Evolutionary conservation across 768 basidiomycete genomes (phyloP).

Genomic region (Mycena olivaceomarginata): DNA sequence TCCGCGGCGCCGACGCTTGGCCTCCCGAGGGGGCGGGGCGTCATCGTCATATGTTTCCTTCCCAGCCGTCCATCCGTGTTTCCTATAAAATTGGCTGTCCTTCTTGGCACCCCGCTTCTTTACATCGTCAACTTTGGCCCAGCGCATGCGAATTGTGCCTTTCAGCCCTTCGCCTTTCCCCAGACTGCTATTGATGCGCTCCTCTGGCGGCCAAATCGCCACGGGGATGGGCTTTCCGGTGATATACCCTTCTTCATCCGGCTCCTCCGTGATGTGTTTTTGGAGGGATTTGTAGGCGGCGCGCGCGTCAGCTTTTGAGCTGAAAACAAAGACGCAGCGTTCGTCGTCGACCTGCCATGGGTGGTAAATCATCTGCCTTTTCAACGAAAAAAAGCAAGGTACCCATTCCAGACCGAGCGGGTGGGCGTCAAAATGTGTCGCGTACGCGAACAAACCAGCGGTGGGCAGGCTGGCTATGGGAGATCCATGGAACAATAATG

Average conservation of each 20-base stretch:
- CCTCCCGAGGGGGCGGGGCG: slow-evolving; percentile 48
- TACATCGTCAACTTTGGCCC: slow-evolving; percentile 83
- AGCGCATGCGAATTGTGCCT: slow-evolving; percentile 82
- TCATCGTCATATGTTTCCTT: slow-evolving; percentile 68
- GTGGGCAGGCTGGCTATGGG: slow-evolving; percentile 88
- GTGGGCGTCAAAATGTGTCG: slow-evolving; percentile 83
- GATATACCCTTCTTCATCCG: slow-evolving; percentile 74
- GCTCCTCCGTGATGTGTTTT: slow-evolving; percentile 70
- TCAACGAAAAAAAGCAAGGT: background rate
- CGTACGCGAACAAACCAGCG: slow-evolving; percentile 86
- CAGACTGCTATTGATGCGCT: slow-evolving; percentile 83
- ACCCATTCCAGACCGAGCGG: slow-evolving; percentile 90
- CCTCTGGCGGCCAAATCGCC: slow-evolving; percentile 87
- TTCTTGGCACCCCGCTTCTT: slow-evolving; percentile 86
- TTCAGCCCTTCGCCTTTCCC: slow-evolving; percentile 82
- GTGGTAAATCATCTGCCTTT: background rate
- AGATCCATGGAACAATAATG: slow-evolving; percentile 81
- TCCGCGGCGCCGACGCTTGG: slow-evolving; percentile 60
- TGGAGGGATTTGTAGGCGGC: slow-evolving; percentile 69
- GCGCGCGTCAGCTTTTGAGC: slow-evolving; percentile 71
- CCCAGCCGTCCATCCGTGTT: slow-evolving; percentile 80
- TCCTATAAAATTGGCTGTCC: slow-evolving; percentile 87
- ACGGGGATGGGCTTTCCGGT: slow-evolving; percentile 83
- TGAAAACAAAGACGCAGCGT: slow-evolving; percentile 88
- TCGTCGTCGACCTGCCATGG: slow-evolving; percentile 77